Evolutionary conservation across 1,139 yeast genomes (phyloP).

Genomic region (Yamadazyma oceani): DNA sequence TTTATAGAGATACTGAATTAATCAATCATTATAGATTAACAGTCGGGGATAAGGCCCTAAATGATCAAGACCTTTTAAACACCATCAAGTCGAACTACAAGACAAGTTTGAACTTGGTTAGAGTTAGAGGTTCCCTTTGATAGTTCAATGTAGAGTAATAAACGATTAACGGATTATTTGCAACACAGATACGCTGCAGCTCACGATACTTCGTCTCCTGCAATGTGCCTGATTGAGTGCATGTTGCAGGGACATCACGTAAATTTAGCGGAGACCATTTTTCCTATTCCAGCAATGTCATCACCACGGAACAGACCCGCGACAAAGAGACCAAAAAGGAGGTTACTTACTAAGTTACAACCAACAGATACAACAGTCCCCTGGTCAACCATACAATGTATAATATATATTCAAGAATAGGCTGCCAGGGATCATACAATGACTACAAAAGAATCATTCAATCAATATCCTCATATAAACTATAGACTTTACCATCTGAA

Average conservation of each 20-base stretch:
- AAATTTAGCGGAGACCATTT: neutral
- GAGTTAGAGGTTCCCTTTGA: constrained; percentile 17
- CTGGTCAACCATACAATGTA: no score
- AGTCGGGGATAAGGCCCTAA: constrained; percentile 14
- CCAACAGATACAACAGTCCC: neutral
- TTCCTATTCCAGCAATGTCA: neutral
- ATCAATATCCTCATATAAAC: no score
- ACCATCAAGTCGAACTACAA: constrained; percentile 26
- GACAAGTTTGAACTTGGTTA: constrained; percentile 27
- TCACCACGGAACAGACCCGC: neutral
- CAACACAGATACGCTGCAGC: no score
- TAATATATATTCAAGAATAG: no score
- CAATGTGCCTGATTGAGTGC: no score
- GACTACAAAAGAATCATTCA: no score
- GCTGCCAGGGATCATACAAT: no score
- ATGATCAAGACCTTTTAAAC: constrained; percentile 24
- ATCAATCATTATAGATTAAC: constrained; percentile 30
- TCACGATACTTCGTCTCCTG: no score
- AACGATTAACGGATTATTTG: neutral
- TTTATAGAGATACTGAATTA: constrained; percentile 34
- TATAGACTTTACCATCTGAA: no score
- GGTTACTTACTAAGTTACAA: constrained; percentile 1
- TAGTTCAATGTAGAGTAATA: constrained; percentile 1
- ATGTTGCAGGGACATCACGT: no score
- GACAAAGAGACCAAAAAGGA: neutral